These are phyloP conservation scores for Marasmius oreades DNA, from an alignment of 1,284 basidiomycete genomes.

Conservation along the genomic window DNA sequence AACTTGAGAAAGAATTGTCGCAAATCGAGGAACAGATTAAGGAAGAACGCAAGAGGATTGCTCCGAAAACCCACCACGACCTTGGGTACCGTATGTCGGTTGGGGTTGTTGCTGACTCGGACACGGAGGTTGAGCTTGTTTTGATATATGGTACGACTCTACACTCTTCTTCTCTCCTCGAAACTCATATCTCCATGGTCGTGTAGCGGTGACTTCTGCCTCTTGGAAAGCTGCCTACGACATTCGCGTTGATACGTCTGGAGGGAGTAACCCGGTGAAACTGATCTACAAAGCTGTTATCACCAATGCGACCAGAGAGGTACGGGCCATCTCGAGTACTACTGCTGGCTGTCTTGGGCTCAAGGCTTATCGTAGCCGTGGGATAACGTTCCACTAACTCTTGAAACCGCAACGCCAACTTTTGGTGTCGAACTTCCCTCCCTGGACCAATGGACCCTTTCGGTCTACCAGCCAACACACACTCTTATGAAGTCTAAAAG, in stretches of 20 bases:
- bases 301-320: conserved; percentile 1
- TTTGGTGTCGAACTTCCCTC: conserved; percentile 23
- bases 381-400: conserved; percentile 26
- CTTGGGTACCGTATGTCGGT: conserved; percentile 1
- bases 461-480: conserved; percentile 11
- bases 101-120: conserved; percentile 6
- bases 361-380: conserved; percentile 18
- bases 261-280: neutral
- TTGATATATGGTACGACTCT: conserved; percentile 4
- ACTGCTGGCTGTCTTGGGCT: neutral
- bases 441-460: conserved; percentile 24
- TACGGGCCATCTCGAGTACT: neutral
- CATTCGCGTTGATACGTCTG: conserved; percentile 3
- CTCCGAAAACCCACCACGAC: neutral
- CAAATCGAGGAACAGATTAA: neutral
- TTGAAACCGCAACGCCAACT: conserved; percentile 28
- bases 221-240: conserved; percentile 8
- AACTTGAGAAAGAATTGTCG: neutral
- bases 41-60: neutral
- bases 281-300: conserved; percentile 6
- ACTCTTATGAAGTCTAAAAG: neutral
- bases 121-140: conserved; percentile 4
- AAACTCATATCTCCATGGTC: neutral
- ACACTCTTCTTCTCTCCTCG: neutral
- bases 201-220: neutral